Evolutionary conservation across 108 stramenopile genomes (phyloP), one percentile per base, ranked within the genome.

Genomic region (Nitzschia sp.): DNA sequence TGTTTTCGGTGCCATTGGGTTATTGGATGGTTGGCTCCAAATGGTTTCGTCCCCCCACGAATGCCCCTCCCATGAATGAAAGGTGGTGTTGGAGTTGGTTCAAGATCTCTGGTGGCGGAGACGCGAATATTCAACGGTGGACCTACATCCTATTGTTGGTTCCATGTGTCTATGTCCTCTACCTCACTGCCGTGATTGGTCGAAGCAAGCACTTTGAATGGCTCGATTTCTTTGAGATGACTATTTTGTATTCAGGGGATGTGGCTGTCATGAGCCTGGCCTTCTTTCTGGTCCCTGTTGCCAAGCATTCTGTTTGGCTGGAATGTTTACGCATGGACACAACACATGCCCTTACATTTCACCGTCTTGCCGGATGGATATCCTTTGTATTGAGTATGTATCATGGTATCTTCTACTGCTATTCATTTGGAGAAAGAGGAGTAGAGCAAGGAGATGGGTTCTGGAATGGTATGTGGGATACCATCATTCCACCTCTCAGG

Each of bases 201-300:
- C 46, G 17, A 15, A 48, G n/a, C 14, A 15, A 15, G 3, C n/a
- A 48, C 2, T 17, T 48, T 3, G 14, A 15, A 48, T 15, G n/a
- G 14, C 46, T 48, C 1, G 46, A 48, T 17, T 17, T 48, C 46
- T 15, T 48, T 17, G 17, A 48, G 6, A 48, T 48, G 55, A 17
- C 46, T 6, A 48, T 48, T 15, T 17, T 48, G n/a, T 48, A 48
- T 17, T 17, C 67, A 6, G 69, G 69, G 24, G 41, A 38, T 41
- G 69, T 48, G 37, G 67, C 53, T 51, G 10, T 46, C 12, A 24
- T 59, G 25, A 39, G 53, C 10, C 24, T 77, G 29, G 42, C 70
- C 10, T 55, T 71, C 24, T 80, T 80, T 51, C 58, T 80, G 8
- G 70, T 80, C 11, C 79, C 79, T 7, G 79, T 80, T 52, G 51